Base-by-base conservation (phyloP, 2,329 filamentous ascomycete species). In the Fusarium sp. region DNA sequence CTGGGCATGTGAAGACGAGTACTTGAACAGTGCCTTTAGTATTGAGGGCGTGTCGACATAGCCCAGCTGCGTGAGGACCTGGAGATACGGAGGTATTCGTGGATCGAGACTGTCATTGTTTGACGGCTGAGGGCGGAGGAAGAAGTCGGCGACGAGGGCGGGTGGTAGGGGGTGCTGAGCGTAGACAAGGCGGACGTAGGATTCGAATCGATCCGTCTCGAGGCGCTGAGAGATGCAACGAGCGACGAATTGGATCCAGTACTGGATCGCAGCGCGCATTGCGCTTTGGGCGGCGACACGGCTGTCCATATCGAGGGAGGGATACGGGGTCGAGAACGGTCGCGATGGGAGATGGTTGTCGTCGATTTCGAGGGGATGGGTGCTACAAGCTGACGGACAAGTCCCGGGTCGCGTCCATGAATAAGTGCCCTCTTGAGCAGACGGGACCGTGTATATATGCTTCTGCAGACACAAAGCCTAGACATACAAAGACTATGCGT, bases 11-110 rank as follows among this genome's bases (percentile, higher is more conserved):
- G 83, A 82, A 5, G 87, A 87, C 34, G 87, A 90, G 76, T 88
- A 89, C 56, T 83, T 85, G 75, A 87, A 87, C 27, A 92, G 77
- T 1, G 84, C 85, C 58, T 80, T 80, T 48, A 92, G 81, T 30
- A 91, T 82, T 1, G 86, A 86, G 1, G 87, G 82, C 4, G 86
- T 83, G 68, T 89, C 85, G 65, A 91, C 80, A 62, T 86, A 82
- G 34, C 83, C 81, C 50, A 84, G 83, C 34, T 83, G 79, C 44
- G 86, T 82, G 48, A 92, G 83, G 16, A 84, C 80, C 68, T 90
- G 84, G 10, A 91, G 76, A 75, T 91, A 92, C n/a, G 82, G 84
- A 1, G 86, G 84, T 9, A 90, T 82, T 66, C 88, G 85, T 9
- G 88, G 87, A 70, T 92, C 89, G 73, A 90, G 84, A 60, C 80